Conservation (phyloP, 495 filamentous ascomycete species). For the Penicillium fimorum region DNA sequence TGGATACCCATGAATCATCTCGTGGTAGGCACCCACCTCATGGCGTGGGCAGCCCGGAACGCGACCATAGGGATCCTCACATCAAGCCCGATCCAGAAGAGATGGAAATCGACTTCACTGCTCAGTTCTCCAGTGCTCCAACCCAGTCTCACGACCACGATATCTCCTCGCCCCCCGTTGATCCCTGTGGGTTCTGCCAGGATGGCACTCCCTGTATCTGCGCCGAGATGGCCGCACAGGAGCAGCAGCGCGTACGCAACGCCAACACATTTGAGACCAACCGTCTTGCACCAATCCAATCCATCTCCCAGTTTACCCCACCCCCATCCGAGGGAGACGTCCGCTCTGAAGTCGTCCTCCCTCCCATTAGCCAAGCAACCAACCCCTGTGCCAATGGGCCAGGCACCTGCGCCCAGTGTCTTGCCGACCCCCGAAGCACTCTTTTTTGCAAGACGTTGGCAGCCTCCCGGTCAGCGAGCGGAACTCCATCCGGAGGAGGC, state of each 20-base stretch:
- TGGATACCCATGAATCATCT: constrained; percentile 30
- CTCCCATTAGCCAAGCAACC: constrained; percentile 43
- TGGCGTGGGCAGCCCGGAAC: constrained; percentile 30
- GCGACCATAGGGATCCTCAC: constrained; percentile 38
- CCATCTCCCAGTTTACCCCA: constrained; percentile 61
- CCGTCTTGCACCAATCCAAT: constrained; percentile 49
- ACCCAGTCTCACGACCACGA: constrained; percentile 28
- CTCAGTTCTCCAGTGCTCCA: constrained; percentile 55
- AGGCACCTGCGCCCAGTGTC: constrained; percentile 78
- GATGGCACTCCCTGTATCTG: constrained; percentile 84
- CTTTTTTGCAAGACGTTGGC: constrained; percentile 86
- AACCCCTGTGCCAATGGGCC: constrained; percentile 67
- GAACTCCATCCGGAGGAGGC: constrained; percentile 41
- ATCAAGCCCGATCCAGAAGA: constrained; percentile 56
- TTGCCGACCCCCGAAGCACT: constrained; percentile 71
- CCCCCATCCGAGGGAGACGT: constrained; percentile 68
- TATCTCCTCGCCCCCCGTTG: constrained; percentile 46
- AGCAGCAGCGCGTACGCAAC: constrained; percentile 34
- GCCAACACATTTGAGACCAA: constrained; percentile 41
- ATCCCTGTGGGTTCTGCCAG: constrained; percentile 85
- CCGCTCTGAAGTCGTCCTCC: constrained; percentile 42
- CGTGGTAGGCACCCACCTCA: constrained; percentile 36
- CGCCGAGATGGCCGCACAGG: constrained; percentile 63
- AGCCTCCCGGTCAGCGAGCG: constrained; percentile 55
- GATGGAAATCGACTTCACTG: constrained; percentile 74